phyloP scores from a whole-genome alignment of 2,329 filamentous ascomycete genomes.

The Aspergillus oerlinghausenensis region DNA sequence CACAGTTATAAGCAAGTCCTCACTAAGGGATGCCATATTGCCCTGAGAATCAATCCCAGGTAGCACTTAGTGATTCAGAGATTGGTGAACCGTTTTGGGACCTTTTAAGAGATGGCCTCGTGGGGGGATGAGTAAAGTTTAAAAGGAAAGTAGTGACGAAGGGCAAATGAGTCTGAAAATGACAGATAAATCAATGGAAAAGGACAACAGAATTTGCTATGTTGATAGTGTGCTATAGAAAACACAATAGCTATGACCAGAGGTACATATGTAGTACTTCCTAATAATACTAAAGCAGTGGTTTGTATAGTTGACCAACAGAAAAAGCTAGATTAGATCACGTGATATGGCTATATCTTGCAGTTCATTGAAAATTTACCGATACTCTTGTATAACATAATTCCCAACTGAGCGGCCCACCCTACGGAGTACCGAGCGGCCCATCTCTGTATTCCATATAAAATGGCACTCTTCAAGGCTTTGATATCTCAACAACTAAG shows the following conservation, averaged over 20 bases:
- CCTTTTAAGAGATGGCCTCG: background rate
- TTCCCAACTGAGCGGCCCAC: too few relatives aligned
- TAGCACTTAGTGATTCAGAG: background rate
- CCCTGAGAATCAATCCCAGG: background rate
- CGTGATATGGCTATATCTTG: background rate
- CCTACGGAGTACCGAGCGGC: too few relatives aligned
- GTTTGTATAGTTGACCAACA: background rate
- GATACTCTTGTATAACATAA: background rate
- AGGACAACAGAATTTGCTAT: background rate
- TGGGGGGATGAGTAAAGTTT: background rate
- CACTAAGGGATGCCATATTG: slow-evolving; percentile 88
- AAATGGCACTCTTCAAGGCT: too few relatives aligned
- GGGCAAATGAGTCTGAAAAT: background rate
- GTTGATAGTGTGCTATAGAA: background rate
- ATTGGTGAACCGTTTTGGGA: background rate
- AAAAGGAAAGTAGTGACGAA: background rate
- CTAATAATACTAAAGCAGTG: background rate
- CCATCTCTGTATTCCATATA: too few relatives aligned
- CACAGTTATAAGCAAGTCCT: slow-evolving; percentile 90
- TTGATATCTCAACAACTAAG: too few relatives aligned
- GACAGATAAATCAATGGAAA: background rate
- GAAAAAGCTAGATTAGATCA: background rate
- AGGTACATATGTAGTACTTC: background rate
- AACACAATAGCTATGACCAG: background rate
- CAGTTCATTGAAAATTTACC: background rate